Evolutionary conservation across 805 yeast genomes (phyloP).

Genomic region (Saccharomycopsis sp.): DNA sequence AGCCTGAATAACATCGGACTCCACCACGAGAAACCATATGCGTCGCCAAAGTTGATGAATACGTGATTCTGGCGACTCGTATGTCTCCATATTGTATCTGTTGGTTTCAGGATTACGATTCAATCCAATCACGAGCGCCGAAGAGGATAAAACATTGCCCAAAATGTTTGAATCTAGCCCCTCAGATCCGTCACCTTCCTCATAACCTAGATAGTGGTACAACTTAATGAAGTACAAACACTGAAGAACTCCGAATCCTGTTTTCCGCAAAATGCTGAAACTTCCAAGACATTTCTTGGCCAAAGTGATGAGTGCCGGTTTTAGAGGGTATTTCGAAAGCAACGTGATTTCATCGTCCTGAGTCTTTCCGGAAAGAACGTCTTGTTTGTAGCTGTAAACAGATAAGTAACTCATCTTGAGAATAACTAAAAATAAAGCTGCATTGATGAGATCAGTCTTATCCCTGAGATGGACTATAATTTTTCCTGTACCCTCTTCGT

Average conservation of each 20-base stretch:
- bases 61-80: conserved; percentile 3
- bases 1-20: conserved; percentile 26
- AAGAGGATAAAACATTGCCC: conserved; percentile 32
- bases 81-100: conserved; percentile 1
- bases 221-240: conserved; percentile 33
- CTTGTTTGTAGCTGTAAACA: conserved; percentile 20
- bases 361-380: conserved; percentile 25
- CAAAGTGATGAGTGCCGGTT: conserved; percentile 32
- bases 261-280: conserved; percentile 33
- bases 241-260: conserved; percentile 39
- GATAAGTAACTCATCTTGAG: conserved; percentile 39
- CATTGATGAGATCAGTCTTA: conserved; percentile 38
- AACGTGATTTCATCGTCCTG: conserved; percentile 26
- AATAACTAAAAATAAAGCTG: conserved; percentile 39
- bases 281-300: conserved; percentile 36
- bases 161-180: conserved; percentile 36
- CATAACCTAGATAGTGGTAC: conserved; percentile 39
- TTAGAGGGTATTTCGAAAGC: conserved; percentile 34
- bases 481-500: conserved; percentile 27
- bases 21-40: conserved; percentile 33
- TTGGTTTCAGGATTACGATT: conserved; percentile 33
- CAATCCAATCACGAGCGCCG: conserved; percentile 40
- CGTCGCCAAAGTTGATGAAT: conserved; percentile 34
- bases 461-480: conserved; percentile 29
- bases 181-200: conserved; percentile 44